phyloP scores from a whole-genome alignment of 1,284 basidiomycete genomes.

The Boletellus deceptivus region DNA sequence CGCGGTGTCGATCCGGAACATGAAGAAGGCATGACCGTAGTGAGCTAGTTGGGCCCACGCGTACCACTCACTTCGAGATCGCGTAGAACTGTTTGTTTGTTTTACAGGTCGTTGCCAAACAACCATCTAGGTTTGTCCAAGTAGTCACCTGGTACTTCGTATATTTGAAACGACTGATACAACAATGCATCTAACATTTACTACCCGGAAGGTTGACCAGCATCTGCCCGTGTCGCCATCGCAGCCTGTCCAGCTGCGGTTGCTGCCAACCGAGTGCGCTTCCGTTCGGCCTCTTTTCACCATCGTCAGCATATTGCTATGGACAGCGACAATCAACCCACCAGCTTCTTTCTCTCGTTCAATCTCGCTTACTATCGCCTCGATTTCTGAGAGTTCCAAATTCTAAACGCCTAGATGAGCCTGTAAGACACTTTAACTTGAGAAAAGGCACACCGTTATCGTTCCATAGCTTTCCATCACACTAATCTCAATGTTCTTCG shows the following conservation, averaged over 20 bases:
- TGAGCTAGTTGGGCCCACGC: not conserved
- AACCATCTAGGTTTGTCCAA: not conserved
- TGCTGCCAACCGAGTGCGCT: conserved; percentile 72
- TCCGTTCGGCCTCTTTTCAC: conserved; percentile 88
- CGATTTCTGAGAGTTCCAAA: conserved; percentile 83
- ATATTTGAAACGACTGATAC: conserved; percentile 15
- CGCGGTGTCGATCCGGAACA: conserved; percentile 10
- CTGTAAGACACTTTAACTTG: not conserved
- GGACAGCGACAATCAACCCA: conserved; percentile 36
- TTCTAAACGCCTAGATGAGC: conserved; percentile 50
- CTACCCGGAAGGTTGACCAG: conserved; percentile 40
- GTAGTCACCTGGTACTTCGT: not conserved
- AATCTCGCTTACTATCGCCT: conserved; percentile 86
- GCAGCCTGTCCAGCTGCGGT: conserved; percentile 77
- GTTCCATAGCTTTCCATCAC: conserved; percentile 94
- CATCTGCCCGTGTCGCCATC: conserved; percentile 62
- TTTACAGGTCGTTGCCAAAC: conserved; percentile 20
- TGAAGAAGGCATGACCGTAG: conserved; percentile 16
- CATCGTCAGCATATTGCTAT: conserved; percentile 68
- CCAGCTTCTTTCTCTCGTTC: conserved; percentile 95
- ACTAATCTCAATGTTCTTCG: conserved; percentile 98
- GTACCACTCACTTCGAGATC: not conserved
- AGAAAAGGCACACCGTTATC: conserved; percentile 65
- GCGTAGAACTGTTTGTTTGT: conserved; percentile 18
- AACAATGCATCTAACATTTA: conserved; percentile 25